Percentiles rank a stretch among this genome's conserved stretches.
phyloP scores from a whole-genome alignment of 2,329 filamentous ascomycete species.

The Lasiodiplodia hormozganensis region DNA sequence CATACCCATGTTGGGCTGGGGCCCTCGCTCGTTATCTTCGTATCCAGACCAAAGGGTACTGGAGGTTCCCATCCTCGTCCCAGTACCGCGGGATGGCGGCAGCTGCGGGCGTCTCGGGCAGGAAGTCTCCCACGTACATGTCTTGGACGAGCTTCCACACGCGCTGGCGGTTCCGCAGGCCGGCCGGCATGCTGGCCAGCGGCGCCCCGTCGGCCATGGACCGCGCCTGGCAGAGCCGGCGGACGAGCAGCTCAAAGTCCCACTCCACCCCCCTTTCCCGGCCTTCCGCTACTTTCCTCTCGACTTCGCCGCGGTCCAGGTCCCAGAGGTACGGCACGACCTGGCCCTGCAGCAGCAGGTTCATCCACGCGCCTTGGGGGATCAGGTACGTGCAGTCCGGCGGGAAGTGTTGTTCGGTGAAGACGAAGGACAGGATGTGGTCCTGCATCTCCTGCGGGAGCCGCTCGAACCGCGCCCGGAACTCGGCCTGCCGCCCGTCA shows the following conservation, averaged over 20 bases:
- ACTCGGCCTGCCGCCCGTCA: background rate
- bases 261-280: constrained; percentile 52
- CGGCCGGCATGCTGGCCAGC: background rate
- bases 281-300: constrained; percentile 1
- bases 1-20: background rate
- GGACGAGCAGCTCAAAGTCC: constrained; percentile 56
- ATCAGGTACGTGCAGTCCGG: background rate
- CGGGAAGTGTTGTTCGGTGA: background rate
- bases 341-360: background rate
- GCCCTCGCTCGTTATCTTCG: background rate
- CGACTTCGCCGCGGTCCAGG: background rate
- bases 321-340: constrained; percentile 12
- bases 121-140: constrained; percentile 4
- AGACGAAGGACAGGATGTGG: constrained; percentile 4
- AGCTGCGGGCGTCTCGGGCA: background rate
- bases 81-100: constrained; percentile 10
- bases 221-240: background rate
- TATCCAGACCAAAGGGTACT: constrained; percentile 9
- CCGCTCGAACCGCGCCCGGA: background rate
- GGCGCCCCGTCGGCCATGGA: background rate
- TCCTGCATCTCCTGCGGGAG: constrained; percentile 12
- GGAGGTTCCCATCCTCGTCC: background rate
- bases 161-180: background rate
- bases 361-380: constrained; percentile 1
- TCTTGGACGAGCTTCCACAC: background rate